Evolutionary conservation across 2,329 filamentous ascomycete species (phyloP), one percentile per base, ranked within the genome.

Genomic region (Aquanectria penicillioides): DNA sequence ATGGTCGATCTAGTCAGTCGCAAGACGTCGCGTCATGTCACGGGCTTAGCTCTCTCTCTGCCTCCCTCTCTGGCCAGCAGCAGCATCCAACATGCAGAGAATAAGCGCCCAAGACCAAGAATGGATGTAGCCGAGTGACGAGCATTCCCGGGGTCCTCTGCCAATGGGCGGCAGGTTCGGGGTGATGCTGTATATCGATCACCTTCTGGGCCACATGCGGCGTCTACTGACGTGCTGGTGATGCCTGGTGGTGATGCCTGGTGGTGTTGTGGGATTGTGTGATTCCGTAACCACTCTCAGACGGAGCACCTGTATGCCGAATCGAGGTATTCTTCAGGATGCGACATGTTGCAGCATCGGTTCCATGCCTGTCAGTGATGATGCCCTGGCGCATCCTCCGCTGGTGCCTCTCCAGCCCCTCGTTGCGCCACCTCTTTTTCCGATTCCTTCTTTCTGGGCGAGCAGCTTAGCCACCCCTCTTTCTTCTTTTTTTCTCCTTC

Each of bases 51-150:
- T n/a, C n/a, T n/a, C n/a, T n/a, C n/a, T n/a, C n/a, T n/a, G n/a
- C 41, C 41, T 31, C 29, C 33, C 41, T 46, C 18, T 46, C 28
- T 20, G 28, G 6, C 28, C 28, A 33, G 7, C 12, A 46, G 26
- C n/a, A n/a, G n/a, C n/a, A n/a, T n/a, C n/a, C n/a, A n/a, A n/a
- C n/a, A n/a, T n/a, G 10, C 26, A 8, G 41, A 46, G 41, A 28
- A 46, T 46, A 46, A 46, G 41, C 41, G 41, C 41, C 41, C 29
- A 28, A 17, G 33, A 9, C 41, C 41, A 46, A 46, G 26, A 28
- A 20, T 28, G 41, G 41, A 20, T 28, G 41, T 13, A 46, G 41
- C 41, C 29, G 41, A 33, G 41, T 46, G 28, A 46, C 41, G 17
- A 33, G 41, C 33, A 31, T 13, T 26, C 18, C 41, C 12, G 12